phyloP scores from a whole-genome alignment of 2,329 filamentous ascomycete genomes.

The Fusarium liriodendri region DNA sequence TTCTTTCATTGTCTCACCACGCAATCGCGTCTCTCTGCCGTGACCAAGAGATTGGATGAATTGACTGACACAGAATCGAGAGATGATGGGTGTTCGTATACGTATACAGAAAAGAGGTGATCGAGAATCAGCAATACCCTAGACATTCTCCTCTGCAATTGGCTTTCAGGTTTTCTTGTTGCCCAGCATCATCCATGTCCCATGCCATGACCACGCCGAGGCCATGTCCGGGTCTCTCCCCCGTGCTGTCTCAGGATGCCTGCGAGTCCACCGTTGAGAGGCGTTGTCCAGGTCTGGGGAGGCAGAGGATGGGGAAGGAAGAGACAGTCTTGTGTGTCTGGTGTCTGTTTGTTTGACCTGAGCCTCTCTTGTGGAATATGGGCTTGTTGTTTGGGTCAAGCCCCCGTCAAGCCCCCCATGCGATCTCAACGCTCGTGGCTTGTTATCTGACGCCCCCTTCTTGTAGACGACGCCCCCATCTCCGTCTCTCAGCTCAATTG shows the following conservation, averaged over 20 bases:
- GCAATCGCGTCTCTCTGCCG: neutral
- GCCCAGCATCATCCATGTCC: slow-evolving; percentile 4
- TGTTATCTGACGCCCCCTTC: slow-evolving; percentile 27
- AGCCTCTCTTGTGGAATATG: neutral
- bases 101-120: neutral
- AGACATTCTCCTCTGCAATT: slow-evolving; percentile 16
- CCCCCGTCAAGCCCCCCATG: slow-evolving; percentile 7
- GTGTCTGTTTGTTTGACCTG: neutral
- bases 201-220: slow-evolving; percentile 13
- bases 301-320: neutral
- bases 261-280: slow-evolving; percentile 2
- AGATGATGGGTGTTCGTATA: neutral
- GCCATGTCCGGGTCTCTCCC: slow-evolving; percentile 5
- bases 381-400: neutral
- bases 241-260: slow-evolving; percentile 33
- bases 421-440: slow-evolving; percentile 38
- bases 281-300: neutral
- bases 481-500: slow-evolving; percentile 1
- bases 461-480: slow-evolving; percentile 18
- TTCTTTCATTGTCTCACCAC: slow-evolving; percentile 43
- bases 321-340: neutral
- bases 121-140: slow-evolving; percentile 1
- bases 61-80: slow-evolving; percentile 2
- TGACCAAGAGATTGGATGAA: slow-evolving; percentile 9
- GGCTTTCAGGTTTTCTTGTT: slow-evolving; percentile 9